Evolutionary conservation across 257 asterid genomes (phyloP).

Genomic region (Plantago elongata): DNA sequence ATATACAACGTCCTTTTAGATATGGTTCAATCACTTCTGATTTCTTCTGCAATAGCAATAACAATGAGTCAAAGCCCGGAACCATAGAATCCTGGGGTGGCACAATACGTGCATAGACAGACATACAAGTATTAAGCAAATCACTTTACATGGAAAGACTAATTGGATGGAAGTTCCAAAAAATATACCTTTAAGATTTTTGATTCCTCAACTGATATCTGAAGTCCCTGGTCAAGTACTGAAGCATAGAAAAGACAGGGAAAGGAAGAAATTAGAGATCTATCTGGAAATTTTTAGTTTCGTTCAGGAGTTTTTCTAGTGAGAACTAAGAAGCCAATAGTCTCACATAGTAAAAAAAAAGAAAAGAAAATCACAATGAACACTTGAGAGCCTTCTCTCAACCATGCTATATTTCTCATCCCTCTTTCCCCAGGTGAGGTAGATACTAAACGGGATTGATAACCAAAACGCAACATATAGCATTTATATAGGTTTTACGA

Average conservation of each 20-base stretch:
- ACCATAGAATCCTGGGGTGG: conserved; percentile 11
- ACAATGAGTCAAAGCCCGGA: conserved; percentile 22
- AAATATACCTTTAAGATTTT: conserved; percentile 48
- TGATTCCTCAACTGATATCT: conserved; percentile 43
- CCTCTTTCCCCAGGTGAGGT: too few species aligned
- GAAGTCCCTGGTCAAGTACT: conserved; percentile 40
- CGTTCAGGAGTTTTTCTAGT: conserved; percentile 9
- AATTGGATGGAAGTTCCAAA: not conserved
- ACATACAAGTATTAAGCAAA: not conserved
- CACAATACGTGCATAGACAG: conserved; percentile 8
- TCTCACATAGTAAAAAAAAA: not conserved
- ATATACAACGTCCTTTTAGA: conserved; percentile 70
- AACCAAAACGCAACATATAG: too few species aligned
- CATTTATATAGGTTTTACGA: too few species aligned
- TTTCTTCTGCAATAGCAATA: conserved; percentile 52
- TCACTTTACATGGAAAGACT: not conserved
- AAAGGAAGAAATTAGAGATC: conserved; percentile 14
- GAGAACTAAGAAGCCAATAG: not conserved
- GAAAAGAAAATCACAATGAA: not conserved
- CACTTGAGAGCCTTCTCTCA: too few species aligned
- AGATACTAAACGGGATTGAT: too few species aligned
- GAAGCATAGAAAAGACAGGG: conserved; percentile 37
- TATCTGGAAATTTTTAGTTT: not conserved
- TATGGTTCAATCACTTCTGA: conserved; percentile 59
- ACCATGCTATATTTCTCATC: too few species aligned